Evolutionary conservation across 1,139 yeast species (phyloP).

Genomic region (Yamadazyma buinensis): DNA sequence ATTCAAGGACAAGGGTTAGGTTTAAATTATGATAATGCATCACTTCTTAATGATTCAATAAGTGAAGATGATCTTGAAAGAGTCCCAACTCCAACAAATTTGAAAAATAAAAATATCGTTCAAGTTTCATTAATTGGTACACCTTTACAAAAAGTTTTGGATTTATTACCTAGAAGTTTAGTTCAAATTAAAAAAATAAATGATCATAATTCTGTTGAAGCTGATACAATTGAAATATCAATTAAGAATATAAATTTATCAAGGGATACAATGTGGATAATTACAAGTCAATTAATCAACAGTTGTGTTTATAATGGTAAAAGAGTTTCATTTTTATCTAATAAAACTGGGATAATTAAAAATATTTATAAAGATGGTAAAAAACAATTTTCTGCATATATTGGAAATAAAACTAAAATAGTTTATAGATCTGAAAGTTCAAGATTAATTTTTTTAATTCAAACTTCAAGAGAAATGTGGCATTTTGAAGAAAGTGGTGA

Average conservation of each 20-base stretch:
- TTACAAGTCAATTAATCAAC: conserved; percentile 60
- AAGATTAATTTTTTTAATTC: conserved; percentile 75
- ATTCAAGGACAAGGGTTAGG: neutral
- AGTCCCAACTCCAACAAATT: conserved; percentile 1
- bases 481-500: conserved; percentile 97
- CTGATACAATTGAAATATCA: conserved; percentile 79
- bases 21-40: neutral
- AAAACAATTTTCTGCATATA: conserved; percentile 57
- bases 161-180: conserved; percentile 61
- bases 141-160: conserved; percentile 58
- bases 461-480: conserved; percentile 96
- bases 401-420: conserved; percentile 72
- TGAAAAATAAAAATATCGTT: conserved; percentile 17
- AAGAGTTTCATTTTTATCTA: conserved; percentile 56
- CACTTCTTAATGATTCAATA: neutral
- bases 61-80: conserved; percentile 1
- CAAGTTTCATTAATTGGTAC: conserved; percentile 61
- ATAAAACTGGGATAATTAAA: conserved; percentile 58
- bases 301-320: conserved; percentile 69
- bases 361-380: conserved; percentile 71
- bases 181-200: conserved; percentile 49
- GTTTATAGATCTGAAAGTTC: conserved; percentile 92
- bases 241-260: conserved; percentile 79
- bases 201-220: conserved; percentile 46
- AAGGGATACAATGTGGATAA: conserved; percentile 91